phyloP scores from a whole-genome alignment of 805 yeast species.

The Blastobotrys attinorum region DNA sequence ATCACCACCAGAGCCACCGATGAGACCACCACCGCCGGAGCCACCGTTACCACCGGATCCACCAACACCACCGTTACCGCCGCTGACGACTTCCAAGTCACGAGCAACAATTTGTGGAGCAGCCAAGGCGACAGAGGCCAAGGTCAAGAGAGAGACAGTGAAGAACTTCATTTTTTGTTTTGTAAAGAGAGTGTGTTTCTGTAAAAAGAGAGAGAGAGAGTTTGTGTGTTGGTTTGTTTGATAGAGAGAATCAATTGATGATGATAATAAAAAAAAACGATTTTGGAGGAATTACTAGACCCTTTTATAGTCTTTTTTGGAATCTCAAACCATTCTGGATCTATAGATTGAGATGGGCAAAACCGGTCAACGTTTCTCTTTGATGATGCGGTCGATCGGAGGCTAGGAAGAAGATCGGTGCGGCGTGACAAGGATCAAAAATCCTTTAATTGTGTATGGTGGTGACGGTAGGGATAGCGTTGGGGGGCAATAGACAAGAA shows the following conservation, averaged over 20 bases:
- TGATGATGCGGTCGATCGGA: no score
- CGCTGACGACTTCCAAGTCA: not conserved
- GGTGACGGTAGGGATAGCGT: no score
- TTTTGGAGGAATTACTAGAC: not conserved
- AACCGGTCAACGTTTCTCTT: no score
- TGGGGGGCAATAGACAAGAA: no score
- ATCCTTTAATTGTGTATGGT: no score
- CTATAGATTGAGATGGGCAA: no score
- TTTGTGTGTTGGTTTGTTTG: no score
- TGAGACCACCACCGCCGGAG: conserved; percentile 1
- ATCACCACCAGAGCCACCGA: not conserved
- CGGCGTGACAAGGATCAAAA: no score
- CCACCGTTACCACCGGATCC: conserved; percentile 1
- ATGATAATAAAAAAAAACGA: not conserved
- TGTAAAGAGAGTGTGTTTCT: not conserved
- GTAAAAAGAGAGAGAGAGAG: not conserved
- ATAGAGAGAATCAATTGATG: not conserved
- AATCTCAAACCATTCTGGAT: no score
- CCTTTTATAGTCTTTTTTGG: not conserved
- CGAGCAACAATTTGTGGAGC: not conserved
- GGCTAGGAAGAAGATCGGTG: no score
- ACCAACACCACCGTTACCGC: conserved; percentile 1
- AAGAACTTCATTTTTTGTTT: not conserved
- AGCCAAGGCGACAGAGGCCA: not conserved
- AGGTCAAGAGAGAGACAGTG: not conserved